Evolutionary conservation across 1,284 basidiomycete species (phyloP).

Genomic region (Pseudozyma tsukubaensis): DNA sequence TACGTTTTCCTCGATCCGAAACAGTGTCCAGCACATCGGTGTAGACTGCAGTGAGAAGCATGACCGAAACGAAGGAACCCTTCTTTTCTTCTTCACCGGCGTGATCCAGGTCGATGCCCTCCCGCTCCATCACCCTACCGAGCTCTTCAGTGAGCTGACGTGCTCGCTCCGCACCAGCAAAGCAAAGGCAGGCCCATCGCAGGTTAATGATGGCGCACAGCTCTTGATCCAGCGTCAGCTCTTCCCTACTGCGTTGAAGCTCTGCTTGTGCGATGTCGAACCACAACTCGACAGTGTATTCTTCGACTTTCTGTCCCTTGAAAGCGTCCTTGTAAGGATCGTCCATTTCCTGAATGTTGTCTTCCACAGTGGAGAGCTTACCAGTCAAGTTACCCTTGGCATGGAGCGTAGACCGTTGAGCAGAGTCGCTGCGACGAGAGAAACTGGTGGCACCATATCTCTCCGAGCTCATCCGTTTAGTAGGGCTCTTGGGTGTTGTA

Average conservation of each 20-base stretch:
- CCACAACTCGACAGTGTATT: conserved; percentile 46
- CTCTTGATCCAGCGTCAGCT: conserved; percentile 43
- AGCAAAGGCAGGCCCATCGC: conserved; percentile 48
- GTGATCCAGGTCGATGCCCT: conserved; percentile 41
- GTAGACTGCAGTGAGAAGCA: conserved; percentile 46
- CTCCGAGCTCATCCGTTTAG: conserved; percentile 7
- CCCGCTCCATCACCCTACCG: conserved; percentile 37
- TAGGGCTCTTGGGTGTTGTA: not conserved
- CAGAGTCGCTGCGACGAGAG: conserved; percentile 9
- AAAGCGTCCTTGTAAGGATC: conserved; percentile 32
- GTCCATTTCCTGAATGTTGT: conserved; percentile 43
- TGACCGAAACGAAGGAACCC: conserved; percentile 31
- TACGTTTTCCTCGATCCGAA: conserved; percentile 30
- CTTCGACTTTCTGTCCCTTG: conserved; percentile 31
- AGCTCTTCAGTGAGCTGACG: conserved; percentile 41
- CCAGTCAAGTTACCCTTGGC: conserved; percentile 27
- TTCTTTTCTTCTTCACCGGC: conserved; percentile 39
- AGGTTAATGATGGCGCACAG: conserved; percentile 44
- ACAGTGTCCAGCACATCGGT: conserved; percentile 46
- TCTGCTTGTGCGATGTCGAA: conserved; percentile 43
- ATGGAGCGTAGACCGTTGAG: not conserved
- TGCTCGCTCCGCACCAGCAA: conserved; percentile 41
- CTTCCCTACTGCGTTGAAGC: conserved; percentile 24
- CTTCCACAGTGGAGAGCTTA: conserved; percentile 37
- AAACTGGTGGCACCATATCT: conserved; percentile 30